Conservation (phyloP, 495 filamentous ascomycete genomes). For the Penicillium arizonense region DNA sequence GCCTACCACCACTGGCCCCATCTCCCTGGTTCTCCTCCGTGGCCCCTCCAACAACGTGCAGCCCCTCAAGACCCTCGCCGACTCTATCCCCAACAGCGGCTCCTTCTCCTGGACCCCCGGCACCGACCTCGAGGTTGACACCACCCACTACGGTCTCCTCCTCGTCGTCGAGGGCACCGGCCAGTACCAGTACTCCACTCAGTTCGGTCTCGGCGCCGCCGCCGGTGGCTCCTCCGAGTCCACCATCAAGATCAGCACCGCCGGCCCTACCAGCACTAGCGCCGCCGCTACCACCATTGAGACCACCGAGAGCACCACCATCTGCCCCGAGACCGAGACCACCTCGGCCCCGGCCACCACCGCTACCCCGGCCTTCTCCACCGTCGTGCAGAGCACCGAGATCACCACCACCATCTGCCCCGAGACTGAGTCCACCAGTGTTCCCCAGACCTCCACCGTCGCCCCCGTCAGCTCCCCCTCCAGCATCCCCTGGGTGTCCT, state of each 20-base stretch:
- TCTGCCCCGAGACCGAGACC: conserved; percentile 21
- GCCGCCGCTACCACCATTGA: conserved; percentile 22
- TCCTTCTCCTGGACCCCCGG: conserved; percentile 56
- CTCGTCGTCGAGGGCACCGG: conserved; percentile 62
- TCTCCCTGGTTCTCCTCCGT: conserved; percentile 63
- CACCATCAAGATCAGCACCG: neutral
- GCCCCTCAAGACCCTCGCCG: conserved; percentile 53
- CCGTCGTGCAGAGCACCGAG: neutral
- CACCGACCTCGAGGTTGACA: conserved; percentile 44
- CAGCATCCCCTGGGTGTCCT: conserved; percentile 9
- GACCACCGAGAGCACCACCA: conserved; percentile 20
- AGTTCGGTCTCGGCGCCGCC: conserved; percentile 63
- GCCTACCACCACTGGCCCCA: conserved; percentile 40
- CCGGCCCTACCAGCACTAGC: neutral
- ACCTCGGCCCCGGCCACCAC: conserved; percentile 16
- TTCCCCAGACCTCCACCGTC: conserved; percentile 19
- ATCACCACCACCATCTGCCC: conserved; percentile 25
- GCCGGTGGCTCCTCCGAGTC: conserved; percentile 25
- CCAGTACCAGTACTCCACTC: conserved; percentile 66
- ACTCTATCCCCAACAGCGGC: conserved; percentile 58
- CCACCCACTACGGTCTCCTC: conserved; percentile 63
- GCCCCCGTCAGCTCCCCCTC: conserved; percentile 19
- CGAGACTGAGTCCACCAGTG: conserved; percentile 12
- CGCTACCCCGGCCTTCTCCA: conserved; percentile 5
- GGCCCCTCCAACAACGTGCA: conserved; percentile 58